Evolutionary conservation across 2,329 filamentous ascomycete species (phyloP), one percentile per base, ranked within the genome.

Genomic region (Diaporthe ampelina): DNA sequence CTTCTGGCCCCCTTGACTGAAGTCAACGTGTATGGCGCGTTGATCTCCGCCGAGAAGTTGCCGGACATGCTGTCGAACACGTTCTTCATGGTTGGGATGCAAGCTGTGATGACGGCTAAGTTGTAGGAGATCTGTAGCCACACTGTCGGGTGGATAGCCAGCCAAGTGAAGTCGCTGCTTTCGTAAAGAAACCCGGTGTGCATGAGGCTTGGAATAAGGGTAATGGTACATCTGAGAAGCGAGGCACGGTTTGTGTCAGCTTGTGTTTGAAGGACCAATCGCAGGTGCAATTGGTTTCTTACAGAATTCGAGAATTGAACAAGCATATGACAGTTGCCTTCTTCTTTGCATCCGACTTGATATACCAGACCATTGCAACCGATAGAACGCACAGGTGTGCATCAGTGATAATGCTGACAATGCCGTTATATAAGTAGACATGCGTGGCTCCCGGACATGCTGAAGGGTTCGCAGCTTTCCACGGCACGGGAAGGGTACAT

Each of bases 61-160:
- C 58, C 58, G 8, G 58, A 26, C 13, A 61, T 24, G 15, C 11
- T 29, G 35, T 59, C 57, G 57, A 59, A 40, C 3, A 59, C 21
- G 10, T 59, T 40, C n/a, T 59, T 40, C 57, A 59, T 40, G 3
- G 57, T 40, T 1, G 57, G 57, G 4, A 59, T 26, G 0, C 57
- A 59, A n/a, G 57, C 57, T 59, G 57, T 59, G n/a, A 59, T 59
- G n/a, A 59, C 11, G 9, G 35, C 57, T 13, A 59, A 35, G 13
- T 40, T 26, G 57, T 40, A 40, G 0, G 35, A 59, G 9, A 59
- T 59, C n/a, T 59, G 57, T 7, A 26, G 57, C 35, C 35, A 59
- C 35, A 59, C 21, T 5, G 32, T 59, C 4, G 57, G 35, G 13
- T 13, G 8, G 3, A 24, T 35, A 13, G 32, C 21, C 5, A 37